Evolutionary conservation across 2,329 filamentous ascomycete species (phyloP), one percentile per base, ranked within the genome.

Genomic region (Colletotrichum magnum): DNA sequence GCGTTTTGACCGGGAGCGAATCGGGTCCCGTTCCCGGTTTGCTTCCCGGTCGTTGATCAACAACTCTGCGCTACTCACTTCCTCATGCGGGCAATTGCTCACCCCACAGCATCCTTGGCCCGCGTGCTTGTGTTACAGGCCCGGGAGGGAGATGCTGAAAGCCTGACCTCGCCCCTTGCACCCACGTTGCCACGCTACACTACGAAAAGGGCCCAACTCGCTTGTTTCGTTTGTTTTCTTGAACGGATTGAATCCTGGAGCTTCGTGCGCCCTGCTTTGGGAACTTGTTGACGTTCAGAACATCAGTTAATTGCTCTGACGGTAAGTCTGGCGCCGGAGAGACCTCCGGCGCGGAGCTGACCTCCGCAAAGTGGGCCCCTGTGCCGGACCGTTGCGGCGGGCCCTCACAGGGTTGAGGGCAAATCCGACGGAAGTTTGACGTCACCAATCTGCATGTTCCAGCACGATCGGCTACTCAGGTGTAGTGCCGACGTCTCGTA

Each of bases 381-480:
- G 16, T 6, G 9, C 39, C 59, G 65, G 60, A 16, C 65, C 53
- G 48, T 28, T 28, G 54, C 56, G 32, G 56, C 32, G 51, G 43
- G 32, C 48, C 15, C 21, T 10, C 21, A 9, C 39, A 32, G 48
- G 48, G 26, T 60, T 64, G 28, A 53, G 48, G 21, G 41, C 41
- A 51, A 43, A n/a, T n/a, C 36, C 36, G 16, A 6, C 5, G 7
- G 18, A 13, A 41, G 16, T 7, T 58, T 64, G 66, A 66, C 62
- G 48, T 66, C 56, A 66, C 50, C 36, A 18, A 18, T 18, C 18
- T 18, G 18, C 18, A 18, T 18, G 18, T 18, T 18, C 18, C 18
- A 18, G 18, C 18, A 18, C 18, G 18, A 18, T 18, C 18, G 18
- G 18, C 18, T 18, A 18, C 18, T 18, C 18, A 18, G 18, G 18